Base-by-base conservation (phyloP, 2,329 filamentous ascomycete species). In the Colletotrichum agaves region DNA sequence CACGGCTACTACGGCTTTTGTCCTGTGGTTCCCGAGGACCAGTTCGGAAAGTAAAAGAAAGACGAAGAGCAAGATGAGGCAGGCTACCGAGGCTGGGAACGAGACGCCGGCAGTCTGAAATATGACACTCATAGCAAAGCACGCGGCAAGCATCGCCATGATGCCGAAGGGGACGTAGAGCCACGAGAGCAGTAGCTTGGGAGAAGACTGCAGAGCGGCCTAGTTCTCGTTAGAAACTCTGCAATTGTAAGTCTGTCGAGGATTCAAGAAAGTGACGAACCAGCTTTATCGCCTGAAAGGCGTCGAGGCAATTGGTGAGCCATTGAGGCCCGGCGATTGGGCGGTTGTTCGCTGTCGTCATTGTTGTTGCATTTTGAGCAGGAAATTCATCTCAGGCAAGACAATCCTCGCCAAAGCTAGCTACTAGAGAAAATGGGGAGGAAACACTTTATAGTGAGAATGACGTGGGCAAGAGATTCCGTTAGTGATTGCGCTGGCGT, bases 81-180 rank as follows among this genome's bases (percentile, higher is more conserved):
- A 86, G 4, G 87, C 86, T 3, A 90, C 87, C 2, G 86, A 88
- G 2, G 87, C 84, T 0, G 87, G 87, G 68, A 90, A 90, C 0
- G 84, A 80, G 7, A 88, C 81, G 21, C 79, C 78, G 61, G 82
- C 81, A 7, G 84, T 74, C 12, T 77, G 77, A 65, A 84, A 78
- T 23, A 84, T 71, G n/a, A 76, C 76, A 69, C 82, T 77, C 27
- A 83, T 76, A 35, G 78, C 82, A 61, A 83, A 84, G 69, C 81
- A 83, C 3, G 75, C 78, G 13, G 77, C 74, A 10, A 84, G 75
- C 7, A 82, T 80, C 21, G 75, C 70, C 23, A 79, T 71, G 60
- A 83, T 77, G 39, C 82, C 82, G 0, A 79, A 44, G 0, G 87
- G 87, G 0, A 88, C 82, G 68, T 81, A 82, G 27, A 89, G 50